Conservation (phyloP, 768 basidiomycete genomes). For the Mycena capillaripes region DNA sequence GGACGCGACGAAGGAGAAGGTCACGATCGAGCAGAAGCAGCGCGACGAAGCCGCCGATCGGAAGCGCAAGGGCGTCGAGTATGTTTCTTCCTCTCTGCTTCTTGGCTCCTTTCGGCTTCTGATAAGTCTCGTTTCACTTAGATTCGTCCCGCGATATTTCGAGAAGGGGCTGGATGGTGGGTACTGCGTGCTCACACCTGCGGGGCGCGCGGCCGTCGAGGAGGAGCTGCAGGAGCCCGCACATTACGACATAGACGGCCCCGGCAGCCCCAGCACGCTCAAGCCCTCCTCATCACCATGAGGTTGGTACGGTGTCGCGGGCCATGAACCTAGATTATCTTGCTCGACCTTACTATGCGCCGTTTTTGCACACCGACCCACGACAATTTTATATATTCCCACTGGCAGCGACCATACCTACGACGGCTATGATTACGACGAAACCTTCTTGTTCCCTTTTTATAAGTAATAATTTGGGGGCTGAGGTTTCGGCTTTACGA, state of each 20-base stretch:
- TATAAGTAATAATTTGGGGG: too few species aligned
- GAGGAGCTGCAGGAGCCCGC: constrained; percentile 71
- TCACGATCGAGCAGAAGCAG: constrained; percentile 93
- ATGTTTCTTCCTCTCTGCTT: constrained; percentile 52
- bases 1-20: constrained; percentile 94
- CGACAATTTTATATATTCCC: constrained; percentile 11
- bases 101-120: too few species aligned
- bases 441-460: background rate
- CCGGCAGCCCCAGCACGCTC: background rate
- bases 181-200: constrained; percentile 74
- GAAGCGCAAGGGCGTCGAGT: constrained; percentile 85
- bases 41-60: constrained; percentile 90
- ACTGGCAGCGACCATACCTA: background rate
- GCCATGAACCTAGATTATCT: background rate
- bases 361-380: background rate
- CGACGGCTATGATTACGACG: too few species aligned
- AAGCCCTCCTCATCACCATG: constrained; percentile 4
- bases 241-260: constrained; percentile 47
- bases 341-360: background rate
- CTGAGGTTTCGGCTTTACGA: too few species aligned
- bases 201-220: constrained; percentile 79
- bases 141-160: constrained; percentile 71
- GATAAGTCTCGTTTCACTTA: too few species aligned
- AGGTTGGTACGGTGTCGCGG: background rate
- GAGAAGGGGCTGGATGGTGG: constrained; percentile 78